Evolutionary conservation across 2,329 filamentous ascomycete genomes (phyloP).

Genomic region (Cladophialophora bantiana): DNA sequence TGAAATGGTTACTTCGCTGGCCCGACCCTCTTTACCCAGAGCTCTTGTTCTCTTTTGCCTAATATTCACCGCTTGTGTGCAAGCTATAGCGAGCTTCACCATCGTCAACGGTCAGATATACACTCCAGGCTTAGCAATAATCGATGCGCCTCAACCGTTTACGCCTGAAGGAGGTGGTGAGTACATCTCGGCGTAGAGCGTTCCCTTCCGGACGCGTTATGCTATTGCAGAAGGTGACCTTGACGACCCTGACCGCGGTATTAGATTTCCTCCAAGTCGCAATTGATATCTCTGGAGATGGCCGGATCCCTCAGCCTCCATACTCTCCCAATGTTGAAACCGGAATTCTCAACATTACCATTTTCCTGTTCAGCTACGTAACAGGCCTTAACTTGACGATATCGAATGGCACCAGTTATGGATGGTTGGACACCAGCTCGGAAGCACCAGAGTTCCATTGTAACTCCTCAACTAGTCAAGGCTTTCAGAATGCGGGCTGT

Average conservation of each 20-base stretch:
- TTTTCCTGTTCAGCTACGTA: constrained; percentile 71
- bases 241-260: constrained; percentile 18
- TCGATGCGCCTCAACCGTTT: constrained; percentile 70
- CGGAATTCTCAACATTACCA: constrained; percentile 68
- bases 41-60: not conserved
- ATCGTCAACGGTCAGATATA: constrained; percentile 69
- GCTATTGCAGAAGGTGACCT: not conserved
- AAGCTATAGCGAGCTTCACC: constrained; percentile 16
- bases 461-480: constrained; percentile 46
- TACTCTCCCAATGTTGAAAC: constrained; percentile 60
- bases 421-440: constrained; percentile 14
- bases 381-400: constrained; percentile 72
- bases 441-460: constrained; percentile 28
- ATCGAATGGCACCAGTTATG: constrained; percentile 65
- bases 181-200: constrained; percentile 35
- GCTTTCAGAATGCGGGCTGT: constrained; percentile 57
- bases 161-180: constrained; percentile 69
- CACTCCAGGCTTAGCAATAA: constrained; percentile 71
- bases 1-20: not conserved
- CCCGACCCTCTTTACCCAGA: not conserved
- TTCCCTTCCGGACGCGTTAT: not conserved
- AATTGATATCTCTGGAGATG: constrained; percentile 71
- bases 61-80: not conserved
- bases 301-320: constrained; percentile 66
- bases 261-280: constrained; percentile 66